These are phyloP conservation scores for Collybiopsis luxurians DNA, from an alignment of 768 basidiomycete species.

Conservation along the genomic window DNA sequence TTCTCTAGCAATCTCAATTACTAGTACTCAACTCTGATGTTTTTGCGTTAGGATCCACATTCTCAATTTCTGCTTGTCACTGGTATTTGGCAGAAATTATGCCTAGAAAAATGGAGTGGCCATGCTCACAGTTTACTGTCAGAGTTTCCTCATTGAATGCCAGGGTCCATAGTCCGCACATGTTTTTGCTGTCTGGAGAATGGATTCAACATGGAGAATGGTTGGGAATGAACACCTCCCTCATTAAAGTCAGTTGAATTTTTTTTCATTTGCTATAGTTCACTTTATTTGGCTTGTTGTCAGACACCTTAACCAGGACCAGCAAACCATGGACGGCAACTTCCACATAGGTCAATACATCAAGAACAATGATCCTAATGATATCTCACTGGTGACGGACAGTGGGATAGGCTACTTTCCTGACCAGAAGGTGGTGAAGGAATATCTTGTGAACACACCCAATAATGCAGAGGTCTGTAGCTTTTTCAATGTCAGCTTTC, in stretches of 20 bases:
- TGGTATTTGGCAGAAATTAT: background rate
- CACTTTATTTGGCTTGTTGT: no score
- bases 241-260: background rate
- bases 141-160: background rate
- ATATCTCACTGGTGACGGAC: conserved; percentile 18
- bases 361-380: conserved; percentile 16
- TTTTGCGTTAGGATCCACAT: background rate
- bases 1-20: no score
- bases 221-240: background rate
- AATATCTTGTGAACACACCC: background rate
- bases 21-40: no score
- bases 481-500: no score
- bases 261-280: no score
- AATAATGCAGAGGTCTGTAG: background rate
- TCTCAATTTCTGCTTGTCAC: background rate
- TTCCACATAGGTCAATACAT: conserved; percentile 17
- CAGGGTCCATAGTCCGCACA: background rate
- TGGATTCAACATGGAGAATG: background rate
- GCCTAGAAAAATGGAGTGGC: background rate
- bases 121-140: background rate
- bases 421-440: conserved; percentile 7
- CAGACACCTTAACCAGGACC: conserved; percentile 16
- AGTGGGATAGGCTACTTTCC: conserved; percentile 16
- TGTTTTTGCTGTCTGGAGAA: background rate
- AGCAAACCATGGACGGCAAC: conserved; percentile 22